These are phyloP conservation scores for Xylaria sp. DNA, from an alignment of 2,329 filamentous ascomycete genomes.

Conservation along the genomic window DNA sequence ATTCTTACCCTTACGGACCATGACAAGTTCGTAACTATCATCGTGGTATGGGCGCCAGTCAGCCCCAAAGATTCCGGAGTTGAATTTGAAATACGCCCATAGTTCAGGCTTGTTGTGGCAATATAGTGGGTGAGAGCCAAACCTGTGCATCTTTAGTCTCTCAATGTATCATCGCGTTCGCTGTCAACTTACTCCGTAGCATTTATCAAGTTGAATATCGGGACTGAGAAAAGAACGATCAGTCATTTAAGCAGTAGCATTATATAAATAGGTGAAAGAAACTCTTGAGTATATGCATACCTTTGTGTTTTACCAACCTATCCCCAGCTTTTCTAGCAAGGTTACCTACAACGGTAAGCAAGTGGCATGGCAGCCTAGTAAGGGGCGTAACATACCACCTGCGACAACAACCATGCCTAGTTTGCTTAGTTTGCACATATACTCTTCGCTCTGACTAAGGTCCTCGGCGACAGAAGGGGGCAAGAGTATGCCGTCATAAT, in stretches of 20 bases:
- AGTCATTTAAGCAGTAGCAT: neutral
- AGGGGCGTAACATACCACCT: slow-evolving; percentile 18
- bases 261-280: neutral
- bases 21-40: slow-evolving; percentile 52
- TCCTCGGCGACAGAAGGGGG: slow-evolving; percentile 42
- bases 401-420: slow-evolving; percentile 24
- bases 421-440: slow-evolving; percentile 39
- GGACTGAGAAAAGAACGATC: slow-evolving; percentile 7
- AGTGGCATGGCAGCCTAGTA: neutral
- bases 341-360: slow-evolving; percentile 18
- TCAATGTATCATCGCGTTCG: neutral
- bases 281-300: neutral
- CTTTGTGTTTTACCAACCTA: slow-evolving; percentile 23
- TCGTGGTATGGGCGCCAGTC: slow-evolving; percentile 50
- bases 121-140: slow-evolving; percentile 48
- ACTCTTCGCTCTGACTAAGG: slow-evolving; percentile 42
- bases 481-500: slow-evolving; percentile 48
- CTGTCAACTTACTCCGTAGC: slow-evolving; percentile 52
- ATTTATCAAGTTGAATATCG: slow-evolving; percentile 49
- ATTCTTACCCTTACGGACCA: slow-evolving; percentile 50
- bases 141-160: slow-evolving; percentile 42
- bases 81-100: slow-evolving; percentile 56
- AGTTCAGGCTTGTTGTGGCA: slow-evolving; percentile 46
- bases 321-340: slow-evolving; percentile 28
- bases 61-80: slow-evolving; percentile 52